Evolutionary conservation across 2,329 filamentous ascomycete genomes (phyloP), one percentile per base, ranked within the genome.

Genomic region (Chrysoporthe cubensis): DNA sequence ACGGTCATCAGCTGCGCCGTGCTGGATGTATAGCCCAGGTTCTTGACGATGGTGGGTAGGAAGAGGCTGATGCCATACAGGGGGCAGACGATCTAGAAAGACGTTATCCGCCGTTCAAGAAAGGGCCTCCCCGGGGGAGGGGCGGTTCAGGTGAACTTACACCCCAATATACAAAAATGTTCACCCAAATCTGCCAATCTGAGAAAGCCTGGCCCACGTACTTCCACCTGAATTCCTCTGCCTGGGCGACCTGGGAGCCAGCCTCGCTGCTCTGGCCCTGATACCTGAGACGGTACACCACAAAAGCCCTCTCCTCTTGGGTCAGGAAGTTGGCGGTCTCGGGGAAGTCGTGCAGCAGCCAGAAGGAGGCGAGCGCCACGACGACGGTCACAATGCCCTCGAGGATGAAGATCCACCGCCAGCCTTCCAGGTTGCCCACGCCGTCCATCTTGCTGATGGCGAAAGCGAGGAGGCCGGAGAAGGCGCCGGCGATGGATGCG

Each of bases 311-410:
- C 73, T 97, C 92, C 44, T 88, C 85, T 9, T 88, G 85, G 0
- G 87, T 89, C 32, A 97, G 83, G 75, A 96, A 97, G 0, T 73
- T 85, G 0, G 93, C 92, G 34, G 91, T 88, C 71, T 93, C 92
- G 0, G 94, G 94, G 72, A 93, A 96, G 74, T 97, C 93, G 72
- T 92, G 85, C 0, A 96, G 87, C 70, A 89, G 82, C 81, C 88
- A 94, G 78, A 91, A 94, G 0, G 88, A 88, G 2, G 59, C 52
- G 0, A 83, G 73, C 3, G 89, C 68, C 0, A 91, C 92, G 5
- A 93, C 84, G 4, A 69, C 65, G 16, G 67, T 69, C 14, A 42
- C 62, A 14, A 60, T 42, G 16, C 67, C 67, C 71, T 87, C 84
- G 2, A 87, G 75, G 59, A 87, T 83, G 68, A 87, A 87, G 40